Percentiles rank a stretch among this genome's conserved stretches.
Evolutionary conservation across 2,329 filamentous ascomycete genomes (phyloP).

Genomic region (Hypoxylon sp.): DNA sequence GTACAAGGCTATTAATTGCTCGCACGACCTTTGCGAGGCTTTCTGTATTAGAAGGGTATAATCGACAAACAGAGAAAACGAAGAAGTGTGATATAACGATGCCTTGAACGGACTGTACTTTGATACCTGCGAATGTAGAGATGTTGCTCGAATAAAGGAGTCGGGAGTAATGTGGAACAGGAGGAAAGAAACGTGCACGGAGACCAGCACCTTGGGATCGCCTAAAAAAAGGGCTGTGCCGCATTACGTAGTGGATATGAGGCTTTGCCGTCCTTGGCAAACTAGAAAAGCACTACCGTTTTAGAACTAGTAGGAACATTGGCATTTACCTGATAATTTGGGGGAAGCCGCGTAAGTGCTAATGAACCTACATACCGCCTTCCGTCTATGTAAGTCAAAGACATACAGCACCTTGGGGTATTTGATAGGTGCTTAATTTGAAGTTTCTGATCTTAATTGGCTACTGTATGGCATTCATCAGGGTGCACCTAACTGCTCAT

Average conservation of each 20-base stretch:
- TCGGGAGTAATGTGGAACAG: conserved; percentile 25
- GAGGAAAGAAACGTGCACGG: conserved; percentile 22
- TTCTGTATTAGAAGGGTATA: not conserved
- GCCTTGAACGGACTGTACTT: conserved; percentile 5
- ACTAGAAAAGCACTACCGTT: conserved; percentile 22
- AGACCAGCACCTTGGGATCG: conserved; percentile 17
- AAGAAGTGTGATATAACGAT: conserved; percentile 6
- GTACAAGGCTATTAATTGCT: conserved; percentile 2
- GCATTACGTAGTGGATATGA: conserved; percentile 33
- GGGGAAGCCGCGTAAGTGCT: conserved; percentile 7
- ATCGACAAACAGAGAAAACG: not conserved
- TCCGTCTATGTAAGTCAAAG: not conserved
- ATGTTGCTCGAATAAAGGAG: conserved; percentile 22
- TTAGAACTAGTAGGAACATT: conserved; percentile 15
- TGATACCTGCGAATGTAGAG: conserved; percentile 11
- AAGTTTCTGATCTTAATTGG: conserved; percentile 13
- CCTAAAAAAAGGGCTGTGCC: conserved; percentile 29
- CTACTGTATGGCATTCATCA: conserved; percentile 9
- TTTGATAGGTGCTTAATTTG: conserved; percentile 25
- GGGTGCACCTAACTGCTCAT: conserved; percentile 1
- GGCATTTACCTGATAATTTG: conserved; percentile 14
- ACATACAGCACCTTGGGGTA: conserved; percentile 11
- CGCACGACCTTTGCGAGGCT: conserved; percentile 1
- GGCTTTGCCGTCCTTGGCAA: conserved; percentile 34
- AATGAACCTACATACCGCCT: not conserved